Evolutionary conservation across 1,139 yeast species (phyloP).

Genomic region (Magnusiomyces ingens): DNA sequence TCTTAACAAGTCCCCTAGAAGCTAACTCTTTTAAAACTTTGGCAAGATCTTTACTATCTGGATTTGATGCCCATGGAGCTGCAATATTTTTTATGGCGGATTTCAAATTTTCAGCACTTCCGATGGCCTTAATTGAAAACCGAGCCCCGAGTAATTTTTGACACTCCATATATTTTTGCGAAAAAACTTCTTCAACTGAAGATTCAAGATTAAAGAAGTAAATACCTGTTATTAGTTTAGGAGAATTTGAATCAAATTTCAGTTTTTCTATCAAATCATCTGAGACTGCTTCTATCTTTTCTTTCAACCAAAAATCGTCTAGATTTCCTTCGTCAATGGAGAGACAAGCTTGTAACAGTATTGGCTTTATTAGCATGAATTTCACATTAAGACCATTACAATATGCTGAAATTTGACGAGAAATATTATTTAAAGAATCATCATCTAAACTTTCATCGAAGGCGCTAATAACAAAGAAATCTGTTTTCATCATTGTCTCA

Average conservation of each 20-base stretch:
- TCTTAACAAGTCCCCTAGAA: slow-evolving; percentile 11
- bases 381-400: slow-evolving; percentile 8
- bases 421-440: neutral
- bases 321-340: neutral
- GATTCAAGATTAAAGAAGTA: slow-evolving; percentile 10
- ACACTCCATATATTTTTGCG: neutral
- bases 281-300: neutral
- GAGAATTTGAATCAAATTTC: neutral
- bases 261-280: slow-evolving; percentile 7
- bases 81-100: slow-evolving; percentile 11
- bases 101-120: slow-evolving; percentile 9
- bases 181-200: slow-evolving; percentile 4
- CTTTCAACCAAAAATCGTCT: slow-evolving; percentile 15
- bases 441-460: slow-evolving; percentile 4
- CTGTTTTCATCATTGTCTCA: slow-evolving; percentile 6
- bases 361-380: slow-evolving; percentile 7
- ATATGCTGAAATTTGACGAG: neutral
- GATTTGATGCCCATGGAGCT: slow-evolving; percentile 10
- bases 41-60: slow-evolving; percentile 12
- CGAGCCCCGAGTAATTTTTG: slow-evolving; percentile 10
- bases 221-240: neutral
- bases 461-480: slow-evolving; percentile 7
- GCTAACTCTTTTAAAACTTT: slow-evolving; percentile 12
- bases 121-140: slow-evolving; percentile 9
- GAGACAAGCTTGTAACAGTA: slow-evolving; percentile 13